Evolutionary conservation across 1,139 yeast species (phyloP), one percentile per base, ranked within the genome.

Genomic region (Pneumocystis carinii): DNA sequence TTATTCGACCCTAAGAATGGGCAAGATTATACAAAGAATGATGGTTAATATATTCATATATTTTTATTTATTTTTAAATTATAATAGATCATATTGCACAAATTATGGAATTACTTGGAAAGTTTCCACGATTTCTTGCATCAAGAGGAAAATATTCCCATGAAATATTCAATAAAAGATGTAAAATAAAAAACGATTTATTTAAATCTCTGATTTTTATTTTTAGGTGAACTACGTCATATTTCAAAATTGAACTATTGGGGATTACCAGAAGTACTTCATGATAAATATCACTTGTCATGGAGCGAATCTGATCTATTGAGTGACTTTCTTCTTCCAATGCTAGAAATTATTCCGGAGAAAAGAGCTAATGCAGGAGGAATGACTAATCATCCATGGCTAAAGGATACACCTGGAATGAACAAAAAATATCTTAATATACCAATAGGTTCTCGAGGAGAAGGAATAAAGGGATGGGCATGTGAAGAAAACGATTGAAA

Each of bases 301-400:
- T 78, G 74, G 66, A 75, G 76, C 53, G 83, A 82, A 67, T 82
- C 90, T 53, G 72, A 76, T 63, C 80, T 81, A 69, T 75, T 88
- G 66, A 72, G 85, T 57, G 83, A 80, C 66, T 87, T 89, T 69
- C 75, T 89, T 66, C 72, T 79, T 63, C 92, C 95, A 24, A 85
- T 89, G 92, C 77, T 89, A 59, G 75, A 79, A 15, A 73, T 86
- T 36, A 84, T 82, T 70, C 96, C 96, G 1, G 83, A 79, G 67
- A 70, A 74, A 56, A 77, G 96, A 63, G 88, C 87, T 27, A 95
- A 84, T 75, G 90, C 90, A 17, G 95, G 92, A 37, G 90, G 88
- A 39, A 81, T 84, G 82, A 78, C 85, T 15, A 83, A 84, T 68
- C 94, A 87, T 70, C 81, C 81, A n/a, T 88, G 95, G 95, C 75